Percentiles rank a stretch among this genome's conserved stretches.
Evolutionary conservation across 2,329 filamentous ascomycete genomes (phyloP).

Genomic region (Aspergillus pseudoterreus): DNA sequence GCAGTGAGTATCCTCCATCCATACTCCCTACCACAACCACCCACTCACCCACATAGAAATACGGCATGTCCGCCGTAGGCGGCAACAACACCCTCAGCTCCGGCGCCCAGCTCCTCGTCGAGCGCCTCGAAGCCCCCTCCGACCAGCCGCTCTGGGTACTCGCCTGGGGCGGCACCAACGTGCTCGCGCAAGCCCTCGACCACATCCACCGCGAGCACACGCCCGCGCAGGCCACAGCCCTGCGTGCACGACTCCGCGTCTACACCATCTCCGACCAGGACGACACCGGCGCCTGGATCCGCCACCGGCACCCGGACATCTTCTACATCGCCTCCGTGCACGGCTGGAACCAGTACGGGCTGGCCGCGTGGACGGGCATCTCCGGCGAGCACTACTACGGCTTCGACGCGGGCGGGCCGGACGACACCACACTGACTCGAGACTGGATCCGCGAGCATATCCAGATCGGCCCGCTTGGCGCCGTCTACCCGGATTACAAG

Average conservation of each 20-base stretch:
- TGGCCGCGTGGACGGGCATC: conserved; percentile 57
- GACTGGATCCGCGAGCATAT: conserved; percentile 54
- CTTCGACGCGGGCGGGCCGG: conserved; percentile 48
- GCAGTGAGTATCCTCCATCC: conserved; percentile 23
- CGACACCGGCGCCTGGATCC: conserved; percentile 55
- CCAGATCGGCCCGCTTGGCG: conserved; percentile 49
- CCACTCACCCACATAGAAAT: conserved; percentile 10
- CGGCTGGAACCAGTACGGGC: conserved; percentile 53
- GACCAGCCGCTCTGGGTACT: conserved; percentile 50
- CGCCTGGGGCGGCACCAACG: conserved; percentile 53
- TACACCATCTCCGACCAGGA: conserved; percentile 61
- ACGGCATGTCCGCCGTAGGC: conserved; percentile 37
- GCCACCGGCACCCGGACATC: conserved; percentile 51
- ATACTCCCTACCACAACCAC: not conserved
- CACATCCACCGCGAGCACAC: conserved; percentile 22
- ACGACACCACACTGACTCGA: conserved; percentile 46
- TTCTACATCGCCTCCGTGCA: conserved; percentile 57
- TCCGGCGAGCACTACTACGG: conserved; percentile 47
- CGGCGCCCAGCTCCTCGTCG: conserved; percentile 45
- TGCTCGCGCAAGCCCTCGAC: conserved; percentile 48
- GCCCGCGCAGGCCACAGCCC: conserved; percentile 27
- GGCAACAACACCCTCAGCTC: conserved; percentile 34
- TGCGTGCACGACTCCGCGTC: conserved; percentile 46
- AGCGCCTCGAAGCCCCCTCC: conserved; percentile 30
- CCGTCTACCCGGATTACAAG: conserved; percentile 44